Base-by-base conservation (phyloP, 371 early-diverging fungal species). In the Apophysomyces variabilis region DNA sequence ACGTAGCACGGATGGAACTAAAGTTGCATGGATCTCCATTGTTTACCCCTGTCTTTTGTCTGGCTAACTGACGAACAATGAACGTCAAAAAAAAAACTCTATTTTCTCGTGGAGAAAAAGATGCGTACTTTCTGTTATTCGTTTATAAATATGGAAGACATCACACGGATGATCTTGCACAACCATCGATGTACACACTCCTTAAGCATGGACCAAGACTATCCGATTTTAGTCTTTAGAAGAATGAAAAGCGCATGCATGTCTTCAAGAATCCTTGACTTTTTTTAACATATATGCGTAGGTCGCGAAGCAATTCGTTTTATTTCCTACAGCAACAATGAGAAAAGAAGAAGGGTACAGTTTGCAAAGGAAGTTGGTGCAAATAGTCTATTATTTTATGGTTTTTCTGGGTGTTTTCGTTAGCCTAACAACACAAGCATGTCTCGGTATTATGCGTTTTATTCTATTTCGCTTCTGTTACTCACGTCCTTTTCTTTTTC, bases 381-480 rank as follows among this genome's bases (percentile, higher is more conserved):
- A 26, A 26, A 18, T 21, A 3, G 9, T 50, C 21, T 50, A 11
- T 41, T 21, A 21, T 26, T 50, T 21, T 50, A 26, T 26, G 32
- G 32, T 26, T 26, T 26, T 26, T 26, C 26, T 26, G 26, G 26
- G 26, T 26, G 26, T 50, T 50, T 50, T 50, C 54, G 54, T 50
- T 50, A 50, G 54, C 54, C 54, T 50, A 50, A 50, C 54, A 50
- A 50, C 54, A 16, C n/a, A n/a, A 50, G 54, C 54, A 50, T 50
- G 54, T 50, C 54, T 50, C 54, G 54, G 54, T 50, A 18, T 50
- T 50, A 50, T 50, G 54, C 54, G 54, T 21, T 21, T 16, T 21
- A 21, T 50, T 50, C 11, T 21, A 50, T 50, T 21, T 50, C 9
- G 8, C 7, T 26, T 50, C 13, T 26, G 32, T 41, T 41, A 5